Percentiles rank a stretch among this genome's conserved stretches.
phyloP scores from a whole-genome alignment of 805 yeast genomes.

The Yarrowia deformans region DNA sequence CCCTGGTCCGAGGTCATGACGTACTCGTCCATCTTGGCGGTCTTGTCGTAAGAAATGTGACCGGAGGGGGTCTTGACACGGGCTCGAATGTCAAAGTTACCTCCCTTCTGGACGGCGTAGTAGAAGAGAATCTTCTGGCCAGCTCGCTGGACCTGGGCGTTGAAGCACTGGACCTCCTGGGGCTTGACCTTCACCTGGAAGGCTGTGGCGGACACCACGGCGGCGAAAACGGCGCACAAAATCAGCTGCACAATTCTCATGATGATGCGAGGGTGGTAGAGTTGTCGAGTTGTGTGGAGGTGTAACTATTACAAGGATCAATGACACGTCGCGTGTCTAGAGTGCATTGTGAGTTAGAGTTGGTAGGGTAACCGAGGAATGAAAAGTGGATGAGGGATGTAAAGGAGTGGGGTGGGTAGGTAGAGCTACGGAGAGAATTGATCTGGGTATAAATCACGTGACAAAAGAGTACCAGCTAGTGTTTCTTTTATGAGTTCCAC shows the following conservation, averaged over 20 bases:
- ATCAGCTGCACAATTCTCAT: slow-evolving; percentile 35
- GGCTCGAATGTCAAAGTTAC: slow-evolving; percentile 81
- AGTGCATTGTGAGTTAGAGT: slow-evolving; percentile 22
- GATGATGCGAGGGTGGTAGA: slow-evolving; percentile 4
- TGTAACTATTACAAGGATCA: slow-evolving; percentile 14
- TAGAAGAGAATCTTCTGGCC: slow-evolving; percentile 72
- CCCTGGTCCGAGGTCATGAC: slow-evolving; percentile 65
- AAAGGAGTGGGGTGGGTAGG: too few species aligned
- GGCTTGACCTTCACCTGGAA: slow-evolving; percentile 78
- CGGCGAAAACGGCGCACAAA: slow-evolving; percentile 37
- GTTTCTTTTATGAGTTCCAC: too few species aligned
- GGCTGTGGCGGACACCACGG: slow-evolving; percentile 36
- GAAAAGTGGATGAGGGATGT: background rate
- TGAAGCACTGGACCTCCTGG: slow-evolving; percentile 74
- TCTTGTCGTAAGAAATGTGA: slow-evolving; percentile 60
- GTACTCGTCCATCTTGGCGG: slow-evolving; percentile 82
- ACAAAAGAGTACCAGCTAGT: too few species aligned
- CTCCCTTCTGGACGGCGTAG: slow-evolving; percentile 85
- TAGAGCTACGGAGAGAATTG: background rate
- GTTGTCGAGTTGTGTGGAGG: slow-evolving; percentile 1
- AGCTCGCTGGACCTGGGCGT: slow-evolving; percentile 67
- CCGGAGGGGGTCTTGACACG: slow-evolving; percentile 62
- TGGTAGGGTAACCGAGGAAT: slow-evolving; percentile 29
- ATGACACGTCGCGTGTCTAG: slow-evolving; percentile 38
- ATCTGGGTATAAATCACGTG: background rate